Base-by-base conservation (phyloP, 1,139 yeast species). In the Meyerozyma carpophila region DNA sequence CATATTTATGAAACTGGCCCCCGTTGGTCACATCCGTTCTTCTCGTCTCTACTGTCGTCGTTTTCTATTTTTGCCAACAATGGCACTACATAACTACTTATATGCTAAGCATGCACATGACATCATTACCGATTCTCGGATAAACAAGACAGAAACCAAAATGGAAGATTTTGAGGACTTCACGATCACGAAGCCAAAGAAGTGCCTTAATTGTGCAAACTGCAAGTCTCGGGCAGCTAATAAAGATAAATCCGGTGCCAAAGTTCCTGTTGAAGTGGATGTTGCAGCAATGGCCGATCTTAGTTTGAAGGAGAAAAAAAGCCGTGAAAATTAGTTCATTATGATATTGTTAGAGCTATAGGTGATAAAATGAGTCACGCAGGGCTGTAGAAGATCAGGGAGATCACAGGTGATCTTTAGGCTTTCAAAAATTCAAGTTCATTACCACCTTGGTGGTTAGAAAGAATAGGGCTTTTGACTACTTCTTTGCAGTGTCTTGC, bases 61-160 rank as follows among this genome's bases (percentile, higher is more conserved):
- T 13, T 11, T 10, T 24, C 28, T 24, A n/a, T 36, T 36, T 10
- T n/a, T 28, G 16, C 36, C 37, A 24, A 37, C 36, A 21, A 70
- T 70, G 76, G 76, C 75, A 4, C 61, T 70, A 43, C 65, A 75
- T 56, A 68, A 70, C 50, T 70, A 70, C 48, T 48, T 70, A 43
- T 70, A 70, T 50, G 75, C 76, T 9, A 70, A 70, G 47, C 75
- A 70, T 50, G 56, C 54, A 42, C 52, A 54, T 41, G 65, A 66
- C 51, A 47, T 47, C 13, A 51, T 42, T 46, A 55, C 50, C 40
- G 45, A 41, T 8, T 52, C 60, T 18, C 55, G 54, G 32, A 62
- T 63, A 37, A 63, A 61, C 47, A 59, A 55, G 48, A 44, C 50
- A 10, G 48, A 48, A n/a, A 36, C 51, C 18, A 31, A 31, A 14